These are phyloP conservation scores for Hypoxylon intermedium DNA, from an alignment of 495 filamentous ascomycete species.

Conservation along the genomic window DNA sequence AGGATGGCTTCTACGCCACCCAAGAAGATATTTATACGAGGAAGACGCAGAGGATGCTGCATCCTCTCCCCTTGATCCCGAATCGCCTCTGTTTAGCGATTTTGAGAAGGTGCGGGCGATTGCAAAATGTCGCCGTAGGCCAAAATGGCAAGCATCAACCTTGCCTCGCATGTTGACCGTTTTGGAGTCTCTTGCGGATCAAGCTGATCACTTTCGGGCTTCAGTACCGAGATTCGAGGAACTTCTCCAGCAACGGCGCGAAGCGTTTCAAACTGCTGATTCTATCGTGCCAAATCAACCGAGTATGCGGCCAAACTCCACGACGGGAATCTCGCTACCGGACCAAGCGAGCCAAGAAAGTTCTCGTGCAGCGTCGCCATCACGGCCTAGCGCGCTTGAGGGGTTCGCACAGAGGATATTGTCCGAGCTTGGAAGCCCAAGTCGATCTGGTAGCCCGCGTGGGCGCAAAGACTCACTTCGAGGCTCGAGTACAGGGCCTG, in stretches of 20 bases:
- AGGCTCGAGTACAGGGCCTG: constrained; percentile 36
- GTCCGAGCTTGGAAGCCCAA: constrained; percentile 59
- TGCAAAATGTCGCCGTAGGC: constrained; percentile 57
- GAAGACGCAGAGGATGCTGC: constrained; percentile 47
- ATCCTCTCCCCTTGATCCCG: constrained; percentile 43
- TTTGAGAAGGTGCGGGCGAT: constrained; percentile 53
- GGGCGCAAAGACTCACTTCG: constrained; percentile 51
- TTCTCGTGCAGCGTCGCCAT: constrained; percentile 49
- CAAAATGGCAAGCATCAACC: constrained; percentile 53
- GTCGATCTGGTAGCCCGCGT: constrained; percentile 56
- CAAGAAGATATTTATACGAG: constrained; percentile 63
- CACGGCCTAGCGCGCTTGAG: constrained; percentile 57
- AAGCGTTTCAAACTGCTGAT: constrained; percentile 67
- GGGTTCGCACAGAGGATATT: constrained; percentile 64
- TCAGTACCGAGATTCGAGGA: constrained; percentile 79
- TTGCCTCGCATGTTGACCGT: constrained; percentile 59
- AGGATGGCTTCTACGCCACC: constrained; percentile 85
- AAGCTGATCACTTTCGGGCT: constrained; percentile 69
- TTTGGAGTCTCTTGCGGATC: constrained; percentile 65
- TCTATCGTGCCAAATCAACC: constrained; percentile 40
- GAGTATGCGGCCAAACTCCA: constrained; percentile 28
- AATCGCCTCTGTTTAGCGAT: constrained; percentile 45
- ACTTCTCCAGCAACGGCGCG: constrained; percentile 73
- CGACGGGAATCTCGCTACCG: constrained; percentile 32
- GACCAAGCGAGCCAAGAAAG: constrained; percentile 46